Base-by-base conservation (phyloP, 2,329 filamentous ascomycete genomes). In the Dactylellina sp. region DNA sequence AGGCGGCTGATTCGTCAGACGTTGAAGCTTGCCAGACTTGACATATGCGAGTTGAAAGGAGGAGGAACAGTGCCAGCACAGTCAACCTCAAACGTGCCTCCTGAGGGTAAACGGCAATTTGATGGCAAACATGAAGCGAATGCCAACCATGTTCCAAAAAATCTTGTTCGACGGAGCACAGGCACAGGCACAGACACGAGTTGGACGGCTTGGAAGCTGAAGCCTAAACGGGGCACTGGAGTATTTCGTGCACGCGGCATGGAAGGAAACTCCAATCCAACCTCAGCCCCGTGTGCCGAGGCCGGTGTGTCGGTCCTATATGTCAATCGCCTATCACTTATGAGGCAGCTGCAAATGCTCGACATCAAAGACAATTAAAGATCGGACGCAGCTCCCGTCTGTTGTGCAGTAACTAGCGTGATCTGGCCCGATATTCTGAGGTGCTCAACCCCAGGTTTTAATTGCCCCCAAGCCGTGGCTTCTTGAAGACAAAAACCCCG, bases 341-440 rank as follows among this genome's bases (percentile, higher is more conserved):
- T 62, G 70, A 65, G 61, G 61, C 61, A 74, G 56, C 59, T 66
- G 53, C 61, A 52, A 60, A 59, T 42, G 28, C 50, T 42, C 35
- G 22, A 65, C 32, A 50, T 61, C 47, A 28, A 44, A n/a, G 68
- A 65, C 47, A 47, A 65, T 16, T 64, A 16, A 25, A 57, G 65
- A 52, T 57, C 49, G 39, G 66, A 50, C 18, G 61, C 50, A 52
- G 50, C 50, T 57, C 39, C 14, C 25, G 50, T 46, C 18, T 18
- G 42, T 35, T 35, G 37, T 46, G 18, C 28, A 55, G 39, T 35
- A 42, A 20, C 32, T 42, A 63, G 59, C 25, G 37, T 56, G 52
- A 44, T 56, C 32, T 53, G 64, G 47, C 55, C 64, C 56, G 42
- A 46, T 47, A 49, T 52, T 61, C 46, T 42, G 18, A 20, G 28